Conservation (phyloP, 2,329 filamentous ascomycete genomes). For the Fusarium coicis region DNA sequence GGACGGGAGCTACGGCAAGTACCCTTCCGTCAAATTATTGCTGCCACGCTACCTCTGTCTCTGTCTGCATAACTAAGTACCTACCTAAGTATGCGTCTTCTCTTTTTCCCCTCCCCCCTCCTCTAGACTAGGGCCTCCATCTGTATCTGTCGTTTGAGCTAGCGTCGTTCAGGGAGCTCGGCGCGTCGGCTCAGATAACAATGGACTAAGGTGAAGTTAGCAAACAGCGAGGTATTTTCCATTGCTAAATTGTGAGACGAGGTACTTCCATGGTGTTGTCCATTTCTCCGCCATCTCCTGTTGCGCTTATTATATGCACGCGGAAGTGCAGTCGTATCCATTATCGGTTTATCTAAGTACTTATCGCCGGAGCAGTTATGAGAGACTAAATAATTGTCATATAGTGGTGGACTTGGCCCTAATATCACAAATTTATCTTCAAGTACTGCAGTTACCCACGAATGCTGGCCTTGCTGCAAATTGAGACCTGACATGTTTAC, state of each 20-base stretch:
- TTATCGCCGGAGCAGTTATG: background rate
- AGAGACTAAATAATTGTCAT: background rate
- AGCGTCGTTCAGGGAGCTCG: background rate
- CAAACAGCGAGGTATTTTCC: background rate
- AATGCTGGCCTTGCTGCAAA: background rate
- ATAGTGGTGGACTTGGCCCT: background rate
- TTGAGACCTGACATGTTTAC: background rate
- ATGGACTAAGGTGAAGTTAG: background rate
- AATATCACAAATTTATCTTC: background rate
- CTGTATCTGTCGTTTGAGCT: background rate
- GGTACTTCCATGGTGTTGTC: background rate
- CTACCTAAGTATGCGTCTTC: background rate
- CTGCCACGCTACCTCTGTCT: background rate
- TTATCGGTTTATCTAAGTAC: slow-evolving; percentile 1
- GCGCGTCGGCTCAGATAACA: background rate
- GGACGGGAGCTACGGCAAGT: slow-evolving; percentile 34
- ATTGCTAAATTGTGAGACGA: background rate
- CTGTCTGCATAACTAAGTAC: background rate
- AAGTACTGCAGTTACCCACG: background rate
- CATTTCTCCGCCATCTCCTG: background rate
- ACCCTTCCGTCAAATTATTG: background rate
- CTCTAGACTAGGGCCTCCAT: background rate
- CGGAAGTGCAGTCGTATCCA: slow-evolving; percentile 8
- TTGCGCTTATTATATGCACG: background rate
- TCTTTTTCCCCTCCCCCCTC: background rate